Percentiles rank a stretch among this genome's conserved stretches.
phyloP scores from a whole-genome alignment of 345 rosid genomes.

The Sisymbrium irio region DNA sequence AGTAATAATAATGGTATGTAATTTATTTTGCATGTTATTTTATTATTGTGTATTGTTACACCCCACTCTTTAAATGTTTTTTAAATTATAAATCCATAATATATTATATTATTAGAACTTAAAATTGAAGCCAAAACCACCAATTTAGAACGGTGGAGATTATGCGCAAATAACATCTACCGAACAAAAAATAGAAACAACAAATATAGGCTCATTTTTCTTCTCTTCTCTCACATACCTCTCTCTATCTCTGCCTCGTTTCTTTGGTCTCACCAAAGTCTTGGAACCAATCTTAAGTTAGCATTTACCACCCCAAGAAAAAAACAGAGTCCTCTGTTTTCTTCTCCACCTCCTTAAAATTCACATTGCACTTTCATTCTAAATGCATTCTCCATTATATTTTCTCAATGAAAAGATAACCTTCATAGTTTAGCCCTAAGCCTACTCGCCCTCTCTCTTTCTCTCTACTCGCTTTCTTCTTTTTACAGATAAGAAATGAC shows the following conservation, averaged over 20 bases:
- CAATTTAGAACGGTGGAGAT: constrained; percentile 21
- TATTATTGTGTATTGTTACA: not conserved
- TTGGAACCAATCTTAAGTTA: constrained; percentile 14
- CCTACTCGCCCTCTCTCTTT: not conserved
- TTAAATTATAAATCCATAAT: not conserved
- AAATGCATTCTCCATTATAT: constrained; percentile 1
- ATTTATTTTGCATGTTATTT: not conserved
- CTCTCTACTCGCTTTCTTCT: not conserved
- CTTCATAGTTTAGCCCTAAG: constrained; percentile 9
- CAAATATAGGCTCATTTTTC: constrained; percentile 20
- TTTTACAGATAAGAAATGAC: not conserved
- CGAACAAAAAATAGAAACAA: constrained; percentile 32
- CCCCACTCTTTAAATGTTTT: too few species aligned
- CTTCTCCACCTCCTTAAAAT: constrained; percentile 10
- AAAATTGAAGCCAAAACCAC: constrained; percentile 26
- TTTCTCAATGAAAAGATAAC: not conserved
- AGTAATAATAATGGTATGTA: not conserved
- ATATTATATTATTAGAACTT: not conserved
- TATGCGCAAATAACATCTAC: constrained; percentile 12
- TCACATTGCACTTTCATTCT: constrained; percentile 14
- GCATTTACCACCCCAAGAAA: constrained; percentile 7
- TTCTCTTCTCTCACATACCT: constrained; percentile 16
- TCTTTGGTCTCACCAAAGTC: not conserved
- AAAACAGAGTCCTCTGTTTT: constrained; percentile 34
- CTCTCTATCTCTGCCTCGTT: not conserved